These are phyloP conservation scores for Leccinum cinnamomeum DNA, from an alignment of 1,284 basidiomycete genomes.

Conservation along the genomic window DNA sequence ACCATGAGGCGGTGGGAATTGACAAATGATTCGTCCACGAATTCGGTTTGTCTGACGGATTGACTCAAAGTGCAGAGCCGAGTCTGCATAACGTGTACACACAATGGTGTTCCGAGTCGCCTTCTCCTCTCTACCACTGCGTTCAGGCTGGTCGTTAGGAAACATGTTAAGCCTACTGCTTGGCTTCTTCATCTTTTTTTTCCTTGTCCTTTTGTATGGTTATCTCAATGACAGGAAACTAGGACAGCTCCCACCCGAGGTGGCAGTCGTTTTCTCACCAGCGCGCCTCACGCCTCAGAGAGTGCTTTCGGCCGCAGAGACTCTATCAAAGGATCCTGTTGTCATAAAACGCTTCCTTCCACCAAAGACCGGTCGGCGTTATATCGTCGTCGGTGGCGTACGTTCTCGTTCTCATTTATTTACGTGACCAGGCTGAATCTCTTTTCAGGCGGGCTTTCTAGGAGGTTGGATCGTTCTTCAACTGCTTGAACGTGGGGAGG, in stretches of 20 bases:
- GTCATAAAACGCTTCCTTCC: conserved; percentile 39
- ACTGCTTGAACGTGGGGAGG: conserved; percentile 65
- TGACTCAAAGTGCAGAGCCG: background rate
- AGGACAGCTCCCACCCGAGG: conserved; percentile 44
- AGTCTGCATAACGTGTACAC: background rate
- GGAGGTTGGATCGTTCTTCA: conserved; percentile 75
- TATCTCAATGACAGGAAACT: conserved; percentile 52
- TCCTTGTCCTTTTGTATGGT: conserved; percentile 43
- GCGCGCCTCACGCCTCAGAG: conserved; percentile 44
- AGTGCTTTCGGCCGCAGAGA: conserved; percentile 39
- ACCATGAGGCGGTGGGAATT: background rate
- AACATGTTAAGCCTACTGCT: conserved; percentile 20
- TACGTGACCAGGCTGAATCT: conserved; percentile 1
- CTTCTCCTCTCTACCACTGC: background rate
- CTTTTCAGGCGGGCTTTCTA: conserved; percentile 60
- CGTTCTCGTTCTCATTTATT: conserved; percentile 18
- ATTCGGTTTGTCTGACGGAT: background rate
- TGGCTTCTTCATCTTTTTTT: conserved; percentile 7
- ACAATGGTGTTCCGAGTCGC: background rate
- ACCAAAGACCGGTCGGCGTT: conserved; percentile 53
- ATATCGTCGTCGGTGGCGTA: conserved; percentile 58
- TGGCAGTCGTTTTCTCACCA: conserved; percentile 43
- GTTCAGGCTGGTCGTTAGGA: background rate
- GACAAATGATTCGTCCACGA: background rate
- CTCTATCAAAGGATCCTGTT: conserved; percentile 37